Evolutionary conservation across 345 rosid genomes (phyloP).

Genomic region (Combretum micranthum): DNA sequence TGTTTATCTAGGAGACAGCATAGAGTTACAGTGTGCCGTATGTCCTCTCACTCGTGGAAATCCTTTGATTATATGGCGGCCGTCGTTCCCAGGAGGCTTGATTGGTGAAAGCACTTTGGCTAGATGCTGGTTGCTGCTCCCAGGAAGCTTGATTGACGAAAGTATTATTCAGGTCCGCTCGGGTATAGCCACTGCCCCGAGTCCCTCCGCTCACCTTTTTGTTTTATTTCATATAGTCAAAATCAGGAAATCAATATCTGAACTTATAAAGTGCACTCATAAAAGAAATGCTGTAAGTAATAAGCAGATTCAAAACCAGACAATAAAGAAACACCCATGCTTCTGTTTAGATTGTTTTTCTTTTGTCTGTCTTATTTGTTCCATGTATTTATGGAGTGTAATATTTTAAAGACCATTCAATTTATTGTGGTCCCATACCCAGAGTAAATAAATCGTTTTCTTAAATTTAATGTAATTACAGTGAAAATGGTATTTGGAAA

Average conservation of each 20-base stretch:
- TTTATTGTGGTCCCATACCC: no score
- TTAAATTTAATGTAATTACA: no score
- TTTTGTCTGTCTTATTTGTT: no score
- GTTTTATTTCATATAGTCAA: neutral
- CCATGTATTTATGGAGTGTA: no score
- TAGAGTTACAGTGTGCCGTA: conserved; percentile 54
- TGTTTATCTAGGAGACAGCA: neutral
- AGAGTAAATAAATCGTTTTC: no score
- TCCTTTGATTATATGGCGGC: conserved; percentile 19
- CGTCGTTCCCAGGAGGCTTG: conserved; percentile 70
- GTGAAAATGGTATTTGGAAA: no score
- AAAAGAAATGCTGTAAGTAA: no score
- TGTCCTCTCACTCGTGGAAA: conserved; percentile 28
- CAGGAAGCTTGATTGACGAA: conserved; percentile 49
- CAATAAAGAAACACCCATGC: no score
- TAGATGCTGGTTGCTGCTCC: conserved; percentile 41
- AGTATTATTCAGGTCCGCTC: conserved; percentile 34
- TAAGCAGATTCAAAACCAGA: no score
- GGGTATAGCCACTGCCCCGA: conserved; percentile 35
- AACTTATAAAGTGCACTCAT: neutral
- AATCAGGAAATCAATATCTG: neutral
- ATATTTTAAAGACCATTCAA: no score
- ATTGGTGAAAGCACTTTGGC: conserved; percentile 23
- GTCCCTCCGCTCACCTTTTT: conserved; percentile 49
- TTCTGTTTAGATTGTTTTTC: no score